Evolutionary conservation across 768 basidiomycete genomes (phyloP).

Genomic region (Hericium coralloides): DNA sequence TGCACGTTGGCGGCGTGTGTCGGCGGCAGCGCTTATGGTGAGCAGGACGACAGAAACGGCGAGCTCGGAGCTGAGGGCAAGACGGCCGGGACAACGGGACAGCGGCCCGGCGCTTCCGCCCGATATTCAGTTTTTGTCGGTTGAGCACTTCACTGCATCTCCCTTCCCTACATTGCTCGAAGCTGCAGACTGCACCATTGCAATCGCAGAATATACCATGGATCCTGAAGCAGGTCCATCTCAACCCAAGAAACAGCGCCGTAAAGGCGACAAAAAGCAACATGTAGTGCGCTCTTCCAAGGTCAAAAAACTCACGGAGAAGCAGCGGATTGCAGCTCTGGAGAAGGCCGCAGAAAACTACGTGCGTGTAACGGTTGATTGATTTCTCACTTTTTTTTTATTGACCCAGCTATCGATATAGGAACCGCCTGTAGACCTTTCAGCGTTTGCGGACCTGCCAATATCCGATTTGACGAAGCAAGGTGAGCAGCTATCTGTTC

Average conservation of each 20-base stretch:
- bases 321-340: slow-evolving; percentile 10
- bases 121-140: too few relatives aligned
- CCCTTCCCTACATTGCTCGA: neutral
- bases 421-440: slow-evolving; percentile 6
- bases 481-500: slow-evolving; percentile 2
- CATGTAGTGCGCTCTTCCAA: slow-evolving; percentile 4
- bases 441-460: slow-evolving; percentile 10
- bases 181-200: neutral
- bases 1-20: too few relatives aligned
- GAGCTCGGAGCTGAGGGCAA: too few relatives aligned
- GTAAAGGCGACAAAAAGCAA: slow-evolving; percentile 2
- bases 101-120: too few relatives aligned
- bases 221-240: slow-evolving; percentile 5
- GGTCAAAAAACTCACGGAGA: slow-evolving; percentile 9
- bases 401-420: slow-evolving; percentile 1
- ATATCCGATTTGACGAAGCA: slow-evolving; percentile 13
- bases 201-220: neutral
- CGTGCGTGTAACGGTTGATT: neutral
- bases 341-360: slow-evolving; percentile 8
- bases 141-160: too few relatives aligned
- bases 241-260: slow-evolving; percentile 1
- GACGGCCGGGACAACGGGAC: too few relatives aligned
- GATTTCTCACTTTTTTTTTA: neutral
- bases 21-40: too few relatives aligned
- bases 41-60: too few relatives aligned